Evolutionary conservation across 2,329 filamentous ascomycete genomes (phyloP), one percentile per base, ranked within the genome.

Genomic region (Penicillium sp.): DNA sequence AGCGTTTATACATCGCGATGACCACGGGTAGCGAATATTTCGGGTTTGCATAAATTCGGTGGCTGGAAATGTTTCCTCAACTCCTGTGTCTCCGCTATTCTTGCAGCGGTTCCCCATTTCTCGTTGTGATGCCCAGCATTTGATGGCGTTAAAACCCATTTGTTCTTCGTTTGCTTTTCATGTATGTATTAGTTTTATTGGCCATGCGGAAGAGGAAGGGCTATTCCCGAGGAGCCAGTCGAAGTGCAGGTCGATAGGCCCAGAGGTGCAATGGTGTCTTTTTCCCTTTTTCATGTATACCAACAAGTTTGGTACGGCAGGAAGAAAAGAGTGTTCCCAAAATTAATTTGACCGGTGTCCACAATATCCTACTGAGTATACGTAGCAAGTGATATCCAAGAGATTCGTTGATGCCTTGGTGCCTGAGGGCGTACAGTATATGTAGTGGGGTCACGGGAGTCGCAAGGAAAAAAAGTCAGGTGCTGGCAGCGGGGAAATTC

Each of bases 21-120:
- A 99, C 95, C n/a, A 90, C 93, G 68, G 95, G 95, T 70, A 95
- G 93, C 81, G 94, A 98, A 78, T 98, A 89, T 77, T 99, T 99
- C 78, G 95, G 95, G 65, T 98, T 99, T 79, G 94, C 95, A 71
- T 98, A 90, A 83, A 70, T 41, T 58, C 50, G 52, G 58, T 61
- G 45, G 44, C 52, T 44, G 56, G 59, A 64, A 47, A 62, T 54
- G 58, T 57, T 64, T 61, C 48, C 56, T 48, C 47, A 49, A 9
- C 31, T 48, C 48, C 55, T 35, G 30, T 63, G 35, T 61, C 29
- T 56, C 38, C 46, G 51, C 9, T 45, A 48, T 53, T 54, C 50
- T 61, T 23, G 46, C 38, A 13, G 44, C 35, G 9, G n/a, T 21
- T 58, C 9, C 21, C 17, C 31, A 54, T 52, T 62, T 30, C 63